Evolutionary conservation across 352 stramenopile species (phyloP).

Genomic region (Globisporangium spinosum): DNA sequence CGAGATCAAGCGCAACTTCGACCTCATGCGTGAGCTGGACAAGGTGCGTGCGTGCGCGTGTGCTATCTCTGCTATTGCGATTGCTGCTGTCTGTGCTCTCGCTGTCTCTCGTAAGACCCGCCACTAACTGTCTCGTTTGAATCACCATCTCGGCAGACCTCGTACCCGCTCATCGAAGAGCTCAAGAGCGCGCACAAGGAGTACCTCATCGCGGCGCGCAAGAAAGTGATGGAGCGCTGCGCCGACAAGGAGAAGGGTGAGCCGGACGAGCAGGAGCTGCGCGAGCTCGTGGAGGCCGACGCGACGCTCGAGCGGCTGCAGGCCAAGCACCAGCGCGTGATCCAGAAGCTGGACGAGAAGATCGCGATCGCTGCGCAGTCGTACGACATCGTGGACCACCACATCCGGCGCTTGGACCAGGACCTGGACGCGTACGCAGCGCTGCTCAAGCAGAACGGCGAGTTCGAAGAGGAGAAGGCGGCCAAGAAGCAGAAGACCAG

Average conservation of each 20-base stretch:
- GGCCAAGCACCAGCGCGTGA: slow-evolving; percentile 61
- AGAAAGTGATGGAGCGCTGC: slow-evolving; percentile 64
- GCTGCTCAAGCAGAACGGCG: slow-evolving; percentile 68
- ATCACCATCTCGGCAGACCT: slow-evolving; percentile 32
- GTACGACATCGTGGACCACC: slow-evolving; percentile 86
- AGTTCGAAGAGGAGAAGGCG: slow-evolving; percentile 75
- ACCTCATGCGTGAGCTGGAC: slow-evolving; percentile 86
- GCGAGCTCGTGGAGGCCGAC: slow-evolving; percentile 59
- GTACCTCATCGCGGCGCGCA: slow-evolving; percentile 55
- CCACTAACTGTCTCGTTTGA: slow-evolving; percentile 7
- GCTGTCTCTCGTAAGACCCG: neutral
- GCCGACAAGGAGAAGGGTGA: slow-evolving; percentile 41
- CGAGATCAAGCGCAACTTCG: slow-evolving; percentile 89
- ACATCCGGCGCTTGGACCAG: slow-evolving; percentile 77
- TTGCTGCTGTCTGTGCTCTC: neutral
- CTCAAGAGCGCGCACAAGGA: slow-evolving; percentile 58
- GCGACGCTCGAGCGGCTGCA: slow-evolving; percentile 38
- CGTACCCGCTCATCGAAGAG: slow-evolving; percentile 74
- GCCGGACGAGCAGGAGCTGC: slow-evolving; percentile 61
- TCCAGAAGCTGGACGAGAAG: slow-evolving; percentile 88
- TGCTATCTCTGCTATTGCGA: neutral
- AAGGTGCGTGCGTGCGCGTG: slow-evolving; percentile 39
- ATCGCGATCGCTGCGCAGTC: slow-evolving; percentile 83
- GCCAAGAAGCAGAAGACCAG: slow-evolving; percentile 49
- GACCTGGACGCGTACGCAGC: slow-evolving; percentile 71